A percentile compares a stretch with the other conserved stretches of the same genome.
These are phyloP conservation scores for Leccinum subrobustum DNA, from an alignment of 1,284 basidiomycete genomes.

Conservation along the genomic window DNA sequence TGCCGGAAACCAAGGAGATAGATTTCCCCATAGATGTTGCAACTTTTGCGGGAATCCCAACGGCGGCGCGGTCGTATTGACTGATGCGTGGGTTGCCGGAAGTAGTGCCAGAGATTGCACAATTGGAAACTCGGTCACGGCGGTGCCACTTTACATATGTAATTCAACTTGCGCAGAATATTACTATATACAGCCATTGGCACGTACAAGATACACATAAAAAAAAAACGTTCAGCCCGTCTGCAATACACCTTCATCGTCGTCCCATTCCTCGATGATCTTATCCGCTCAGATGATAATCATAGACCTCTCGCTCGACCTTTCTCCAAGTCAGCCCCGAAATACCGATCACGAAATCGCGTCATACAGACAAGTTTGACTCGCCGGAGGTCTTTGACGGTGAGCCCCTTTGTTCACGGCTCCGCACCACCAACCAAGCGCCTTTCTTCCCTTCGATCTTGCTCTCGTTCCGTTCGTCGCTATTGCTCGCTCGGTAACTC, in stretches of 20 bases:
- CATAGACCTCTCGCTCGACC: conserved; percentile 69
- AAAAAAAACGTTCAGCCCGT: no score
- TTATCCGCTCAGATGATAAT: conserved; percentile 69
- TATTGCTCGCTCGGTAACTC: background rate
- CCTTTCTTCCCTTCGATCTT: background rate
- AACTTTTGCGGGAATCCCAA: background rate
- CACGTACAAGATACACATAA: no score
- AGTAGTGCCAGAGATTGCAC: background rate
- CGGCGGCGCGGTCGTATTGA: background rate
- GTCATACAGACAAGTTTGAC: conserved; percentile 69
- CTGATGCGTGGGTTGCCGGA: background rate
- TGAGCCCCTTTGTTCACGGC: background rate
- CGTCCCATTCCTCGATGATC: no score
- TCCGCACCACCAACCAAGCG: background rate
- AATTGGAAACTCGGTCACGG: background rate
- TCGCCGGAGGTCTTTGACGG: conserved; percentile 67
- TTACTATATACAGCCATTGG: no score
- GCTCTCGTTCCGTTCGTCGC: background rate
- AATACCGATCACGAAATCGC: conserved; percentile 73
- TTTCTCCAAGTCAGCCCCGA: conserved; percentile 72
- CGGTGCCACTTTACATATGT: no score
- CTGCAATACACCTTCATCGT: no score
- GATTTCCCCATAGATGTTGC: background rate
- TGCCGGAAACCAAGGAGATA: background rate
- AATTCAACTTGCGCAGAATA: no score